Percentiles rank a stretch among this genome's conserved stretches.
These are phyloP conservation scores for Trametes cinnabarina DNA, from an alignment of 768 basidiomycete genomes.

Conservation along the genomic window DNA sequence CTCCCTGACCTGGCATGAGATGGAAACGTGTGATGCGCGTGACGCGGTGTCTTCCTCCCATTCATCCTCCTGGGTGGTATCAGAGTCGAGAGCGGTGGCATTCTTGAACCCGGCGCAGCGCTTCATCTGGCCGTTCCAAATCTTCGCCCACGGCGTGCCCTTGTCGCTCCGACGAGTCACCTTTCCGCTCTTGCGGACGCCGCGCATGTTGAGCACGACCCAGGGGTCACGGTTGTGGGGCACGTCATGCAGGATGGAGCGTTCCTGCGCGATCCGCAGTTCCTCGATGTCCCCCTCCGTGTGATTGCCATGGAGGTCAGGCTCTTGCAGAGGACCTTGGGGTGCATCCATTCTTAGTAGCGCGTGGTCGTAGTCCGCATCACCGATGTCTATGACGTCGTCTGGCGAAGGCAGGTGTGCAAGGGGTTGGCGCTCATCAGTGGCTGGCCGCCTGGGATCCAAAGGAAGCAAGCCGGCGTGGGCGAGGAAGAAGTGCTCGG, in stretches of 20 bases:
- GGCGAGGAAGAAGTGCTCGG: constrained; percentile 71
- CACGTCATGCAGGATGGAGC: constrained; percentile 60
- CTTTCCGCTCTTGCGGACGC: constrained; percentile 39
- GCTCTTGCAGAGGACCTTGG: constrained; percentile 3
- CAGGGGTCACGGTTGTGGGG: constrained; percentile 79
- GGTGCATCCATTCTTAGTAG: not conserved
- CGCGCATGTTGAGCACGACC: constrained; percentile 72
- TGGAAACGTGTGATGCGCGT: not conserved
- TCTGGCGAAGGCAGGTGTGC: constrained; percentile 52
- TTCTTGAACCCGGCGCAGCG: constrained; percentile 51
- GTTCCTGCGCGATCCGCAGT: constrained; percentile 63
- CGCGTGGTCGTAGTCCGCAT: constrained; percentile 11
- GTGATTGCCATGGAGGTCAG: not conserved
- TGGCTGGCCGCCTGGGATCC: constrained; percentile 54
- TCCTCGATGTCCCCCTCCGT: constrained; percentile 13
- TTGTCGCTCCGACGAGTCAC: constrained; percentile 39
- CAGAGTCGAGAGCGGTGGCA: not conserved
- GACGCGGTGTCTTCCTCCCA: constrained; percentile 16
- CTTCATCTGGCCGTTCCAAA: constrained; percentile 70
- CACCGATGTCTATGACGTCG: not conserved
- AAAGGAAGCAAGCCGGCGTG: constrained; percentile 82
- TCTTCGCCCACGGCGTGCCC: constrained; percentile 72
- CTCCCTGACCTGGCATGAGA: not conserved
- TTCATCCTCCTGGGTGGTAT: constrained; percentile 16
- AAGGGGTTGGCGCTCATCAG: constrained; percentile 65